phyloP scores from a whole-genome alignment of 2,329 filamentous ascomycete genomes.

The Mariannaea sp. region DNA sequence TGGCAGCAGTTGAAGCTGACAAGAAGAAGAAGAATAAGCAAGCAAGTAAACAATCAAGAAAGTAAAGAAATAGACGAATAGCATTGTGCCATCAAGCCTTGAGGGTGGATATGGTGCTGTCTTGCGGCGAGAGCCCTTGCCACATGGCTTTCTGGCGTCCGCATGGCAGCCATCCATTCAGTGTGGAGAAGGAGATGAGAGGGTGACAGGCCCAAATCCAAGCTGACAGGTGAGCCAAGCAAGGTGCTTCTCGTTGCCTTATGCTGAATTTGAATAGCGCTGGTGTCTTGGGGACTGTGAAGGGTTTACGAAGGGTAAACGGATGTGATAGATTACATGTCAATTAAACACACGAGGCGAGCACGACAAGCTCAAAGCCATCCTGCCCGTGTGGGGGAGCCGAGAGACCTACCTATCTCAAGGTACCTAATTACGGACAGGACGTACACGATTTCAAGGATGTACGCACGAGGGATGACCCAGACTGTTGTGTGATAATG shows the following conservation, averaged over 20 bases:
- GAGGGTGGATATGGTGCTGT: constrained; percentile 8
- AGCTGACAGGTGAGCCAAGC: background rate
- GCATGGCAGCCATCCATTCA: constrained; percentile 13
- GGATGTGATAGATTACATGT: constrained; percentile 18
- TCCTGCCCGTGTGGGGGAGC: too few species aligned
- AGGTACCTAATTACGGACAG: too few species aligned
- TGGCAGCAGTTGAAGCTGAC: constrained; percentile 6
- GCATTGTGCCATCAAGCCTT: constrained; percentile 13
- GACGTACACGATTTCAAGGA: too few species aligned
- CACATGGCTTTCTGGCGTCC: constrained; percentile 18
- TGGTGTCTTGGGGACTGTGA: background rate
- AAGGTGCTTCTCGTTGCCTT: background rate
- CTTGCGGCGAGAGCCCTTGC: constrained; percentile 8
- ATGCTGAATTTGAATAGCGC: background rate
- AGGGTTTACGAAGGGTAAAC: constrained; percentile 2
- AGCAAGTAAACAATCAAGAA: too few species aligned
- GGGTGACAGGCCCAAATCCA: background rate
- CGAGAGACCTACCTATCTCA: too few species aligned
- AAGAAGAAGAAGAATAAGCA: background rate
- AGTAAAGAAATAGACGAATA: too few species aligned
- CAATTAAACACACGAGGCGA: constrained; percentile 4
- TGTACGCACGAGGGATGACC: too few species aligned
- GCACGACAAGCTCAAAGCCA: too few species aligned
- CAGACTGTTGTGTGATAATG: too few species aligned
- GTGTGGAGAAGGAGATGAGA: constrained; percentile 8